Evolutionary conservation across 2,329 filamentous ascomycete species (phyloP).

Genomic region (Penicillium oxalicum): DNA sequence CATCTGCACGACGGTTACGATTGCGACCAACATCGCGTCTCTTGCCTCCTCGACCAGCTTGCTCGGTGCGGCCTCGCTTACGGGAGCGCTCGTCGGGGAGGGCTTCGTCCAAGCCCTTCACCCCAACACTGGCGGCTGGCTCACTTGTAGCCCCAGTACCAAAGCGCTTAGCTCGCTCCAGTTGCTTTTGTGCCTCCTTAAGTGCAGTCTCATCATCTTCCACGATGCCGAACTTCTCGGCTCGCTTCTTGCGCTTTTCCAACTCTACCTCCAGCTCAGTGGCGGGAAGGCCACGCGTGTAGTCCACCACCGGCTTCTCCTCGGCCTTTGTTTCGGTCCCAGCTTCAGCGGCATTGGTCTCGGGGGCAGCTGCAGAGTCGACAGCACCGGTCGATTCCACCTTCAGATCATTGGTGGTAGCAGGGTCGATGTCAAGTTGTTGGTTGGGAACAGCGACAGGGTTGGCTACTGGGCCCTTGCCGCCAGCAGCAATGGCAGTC

Average conservation of each 20-base stretch:
- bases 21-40: conserved; percentile 34
- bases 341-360: conserved; percentile 15
- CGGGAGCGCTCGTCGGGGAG: conserved; percentile 38
- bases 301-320: conserved; percentile 34
- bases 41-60: conserved; percentile 39
- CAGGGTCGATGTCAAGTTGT: conserved; percentile 32
- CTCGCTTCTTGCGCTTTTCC: conserved; percentile 45
- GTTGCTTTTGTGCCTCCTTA: conserved; percentile 40
- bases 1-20: conserved; percentile 23
- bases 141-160: conserved; percentile 26
- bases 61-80: conserved; percentile 38
- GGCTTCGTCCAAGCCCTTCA: conserved; percentile 43
- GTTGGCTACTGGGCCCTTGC: conserved; percentile 34
- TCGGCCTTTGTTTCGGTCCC: conserved; percentile 19
- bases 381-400: conserved; percentile 25
- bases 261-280: conserved; percentile 43
- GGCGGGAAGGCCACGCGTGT: conserved; percentile 37
- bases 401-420: conserved; percentile 35
- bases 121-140: conserved; percentile 17
- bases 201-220: conserved; percentile 35
- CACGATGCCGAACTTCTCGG: conserved; percentile 45
- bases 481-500: conserved; percentile 34
- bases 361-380: conserved; percentile 15
- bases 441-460: conserved; percentile 39
- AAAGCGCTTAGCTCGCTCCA: conserved; percentile 45